phyloP scores from a whole-genome alignment of 2,329 filamentous ascomycete species.

The Fusarium xylarioides region DNA sequence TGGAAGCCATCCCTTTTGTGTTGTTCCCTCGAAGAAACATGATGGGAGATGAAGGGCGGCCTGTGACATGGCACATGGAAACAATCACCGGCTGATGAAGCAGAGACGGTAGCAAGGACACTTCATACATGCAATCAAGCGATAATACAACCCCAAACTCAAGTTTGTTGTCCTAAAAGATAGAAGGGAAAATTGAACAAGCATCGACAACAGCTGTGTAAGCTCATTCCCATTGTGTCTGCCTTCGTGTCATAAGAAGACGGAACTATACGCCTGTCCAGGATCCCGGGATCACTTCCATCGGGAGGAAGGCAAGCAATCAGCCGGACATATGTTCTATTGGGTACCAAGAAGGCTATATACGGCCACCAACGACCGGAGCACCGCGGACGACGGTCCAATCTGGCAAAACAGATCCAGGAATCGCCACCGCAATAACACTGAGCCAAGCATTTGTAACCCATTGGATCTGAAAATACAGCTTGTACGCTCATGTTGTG shows the following conservation, averaged over 20 bases:
- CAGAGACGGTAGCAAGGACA: conserved; percentile 1
- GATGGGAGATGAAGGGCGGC: conserved; percentile 23
- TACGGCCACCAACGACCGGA: neutral
- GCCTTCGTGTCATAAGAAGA: conserved; percentile 1
- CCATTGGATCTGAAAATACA: conserved; percentile 20
- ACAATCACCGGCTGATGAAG: conserved; percentile 20
- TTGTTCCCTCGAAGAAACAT: neutral
- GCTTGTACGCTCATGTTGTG: conserved; percentile 33
- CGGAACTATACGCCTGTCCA: neutral
- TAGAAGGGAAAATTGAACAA: neutral
- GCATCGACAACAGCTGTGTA: neutral
- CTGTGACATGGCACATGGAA: conserved; percentile 17
- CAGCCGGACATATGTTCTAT: neutral
- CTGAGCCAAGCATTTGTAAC: conserved; percentile 9
- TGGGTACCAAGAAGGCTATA: conserved; percentile 2
- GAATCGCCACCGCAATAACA: neutral
- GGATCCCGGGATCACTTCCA: neutral
- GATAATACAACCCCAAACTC: neutral
- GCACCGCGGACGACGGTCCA: conserved; percentile 4
- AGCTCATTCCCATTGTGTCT: neutral
- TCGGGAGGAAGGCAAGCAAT: conserved; percentile 1
- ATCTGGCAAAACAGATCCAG: neutral
- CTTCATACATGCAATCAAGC: conserved; percentile 19
- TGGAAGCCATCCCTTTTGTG: conserved; percentile 14
- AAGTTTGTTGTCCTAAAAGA: neutral